Base-by-base conservation (phyloP, 1,139 yeast species). In the Protomyces inundatus region DNA sequence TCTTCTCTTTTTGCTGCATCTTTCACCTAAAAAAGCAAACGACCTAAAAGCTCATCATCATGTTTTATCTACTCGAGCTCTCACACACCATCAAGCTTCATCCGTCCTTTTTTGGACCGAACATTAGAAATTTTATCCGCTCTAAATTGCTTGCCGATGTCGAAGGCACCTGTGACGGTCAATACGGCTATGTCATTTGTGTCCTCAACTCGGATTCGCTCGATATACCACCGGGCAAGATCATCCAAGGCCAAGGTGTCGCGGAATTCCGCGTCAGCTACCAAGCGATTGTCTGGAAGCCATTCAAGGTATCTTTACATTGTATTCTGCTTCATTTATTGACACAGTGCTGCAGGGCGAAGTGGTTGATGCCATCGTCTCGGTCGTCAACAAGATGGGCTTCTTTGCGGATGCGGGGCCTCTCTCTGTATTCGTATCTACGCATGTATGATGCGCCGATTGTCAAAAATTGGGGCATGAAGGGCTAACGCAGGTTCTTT, bases 371-470 rank as follows among this genome's bases (percentile, higher is more conserved):
- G 98, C 95, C 2, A 85, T 91, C 50, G 98, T 93, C 30, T 87
- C 96, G 14, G 88, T 91, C 48, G 97, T 95, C 65, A 90, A 91
- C 74, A 90, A 90, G 73, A 88, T 93, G 87, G 99, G 99, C 12
- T 90, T 93, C 71, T 93, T 93, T 74, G 98, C 97, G 50, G 98
- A 93, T 74, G 98, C 93, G 36, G 99, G 98, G 0, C 99, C 99
- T 7, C 80, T 93, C 73, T 86, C 93, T 39, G 97, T 93, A 55
- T 95, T 93, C 76, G 95, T 93, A 34, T 88, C 97, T 57, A 90
- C 95, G 45, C 98, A 91, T 77, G 77, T 74, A 69, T 46, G 75
- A 64, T 12, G 35, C 9, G 6, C 55, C 50, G 33, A 37, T 32
- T n/a, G 42, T 23, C 30, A 32, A 6, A 6, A 1, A 7, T 14